These are phyloP conservation scores for Tuber brumale DNA, from an alignment of 495 filamentous ascomycete species.

Conservation along the genomic window DNA sequence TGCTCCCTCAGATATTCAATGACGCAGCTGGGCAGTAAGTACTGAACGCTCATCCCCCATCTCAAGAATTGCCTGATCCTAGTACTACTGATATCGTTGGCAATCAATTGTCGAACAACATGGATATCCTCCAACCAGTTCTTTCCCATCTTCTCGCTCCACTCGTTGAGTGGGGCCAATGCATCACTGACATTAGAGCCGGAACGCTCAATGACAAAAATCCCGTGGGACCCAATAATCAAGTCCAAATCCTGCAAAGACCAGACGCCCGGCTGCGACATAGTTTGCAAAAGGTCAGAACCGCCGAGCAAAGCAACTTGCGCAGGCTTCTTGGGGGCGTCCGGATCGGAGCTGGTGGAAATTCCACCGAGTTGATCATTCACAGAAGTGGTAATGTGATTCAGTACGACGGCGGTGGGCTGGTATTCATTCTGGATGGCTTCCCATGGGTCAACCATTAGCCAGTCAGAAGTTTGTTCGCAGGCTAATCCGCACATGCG, in stretches of 20 bases:
- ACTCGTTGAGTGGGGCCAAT: slow-evolving; percentile 63
- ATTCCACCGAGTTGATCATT: slow-evolving; percentile 71
- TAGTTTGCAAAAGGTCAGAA: slow-evolving; percentile 80
- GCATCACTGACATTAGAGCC: slow-evolving; percentile 88
- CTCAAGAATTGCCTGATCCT: slow-evolving; percentile 79
- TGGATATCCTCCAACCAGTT: slow-evolving; percentile 64
- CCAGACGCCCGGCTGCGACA: slow-evolving; percentile 67
- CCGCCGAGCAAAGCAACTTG: slow-evolving; percentile 72
- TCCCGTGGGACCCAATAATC: slow-evolving; percentile 78
- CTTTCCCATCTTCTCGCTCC: slow-evolving; percentile 48
- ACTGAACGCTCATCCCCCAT: slow-evolving; percentile 69
- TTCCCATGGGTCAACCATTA: slow-evolving; percentile 84
- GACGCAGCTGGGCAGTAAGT: slow-evolving; percentile 45
- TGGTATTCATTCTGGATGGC: slow-evolving; percentile 70
- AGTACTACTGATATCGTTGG: slow-evolving; percentile 83
- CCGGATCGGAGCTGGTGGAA: slow-evolving; percentile 55
- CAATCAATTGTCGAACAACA: slow-evolving; percentile 80
- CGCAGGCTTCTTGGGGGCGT: slow-evolving; percentile 46
- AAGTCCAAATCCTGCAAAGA: slow-evolving; percentile 72
- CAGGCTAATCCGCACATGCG: slow-evolving; percentile 74
- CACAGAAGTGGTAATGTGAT: slow-evolving; percentile 84
- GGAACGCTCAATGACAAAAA: slow-evolving; percentile 81
- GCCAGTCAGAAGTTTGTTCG: slow-evolving; percentile 64
- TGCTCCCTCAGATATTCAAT: slow-evolving; percentile 74
- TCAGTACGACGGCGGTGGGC: slow-evolving; percentile 79